Evolutionary conservation across 768 basidiomycete species (phyloP).

Genomic region (Lentinus tigrinus): DNA sequence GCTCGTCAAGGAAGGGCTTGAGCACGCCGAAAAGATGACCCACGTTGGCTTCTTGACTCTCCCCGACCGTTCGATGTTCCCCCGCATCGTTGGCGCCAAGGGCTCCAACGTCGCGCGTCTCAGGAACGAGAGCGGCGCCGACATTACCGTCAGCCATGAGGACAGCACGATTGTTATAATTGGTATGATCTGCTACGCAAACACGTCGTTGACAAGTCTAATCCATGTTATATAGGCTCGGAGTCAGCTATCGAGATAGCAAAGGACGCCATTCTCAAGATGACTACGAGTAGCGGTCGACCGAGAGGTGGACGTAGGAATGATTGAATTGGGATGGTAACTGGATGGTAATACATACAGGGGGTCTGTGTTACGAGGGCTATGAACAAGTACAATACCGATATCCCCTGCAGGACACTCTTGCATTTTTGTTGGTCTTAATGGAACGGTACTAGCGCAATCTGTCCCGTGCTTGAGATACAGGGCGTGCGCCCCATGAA

Average conservation of each 20-base stretch:
- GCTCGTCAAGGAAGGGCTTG: constrained; percentile 65
- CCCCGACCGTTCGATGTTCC: constrained; percentile 81
- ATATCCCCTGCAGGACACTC: too few species aligned
- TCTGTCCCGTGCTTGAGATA: too few species aligned
- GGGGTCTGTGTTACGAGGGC: too few species aligned
- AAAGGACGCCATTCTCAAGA: constrained; percentile 72
- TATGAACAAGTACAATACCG: too few species aligned
- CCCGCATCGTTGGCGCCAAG: constrained; percentile 89
- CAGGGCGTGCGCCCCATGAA: too few species aligned
- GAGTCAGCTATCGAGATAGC: constrained; percentile 68
- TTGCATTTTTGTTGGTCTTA: too few species aligned
- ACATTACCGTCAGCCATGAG: constrained; percentile 88
- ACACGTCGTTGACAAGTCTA: neutral
- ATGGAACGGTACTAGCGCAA: too few species aligned
- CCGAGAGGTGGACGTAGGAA: constrained; percentile 23
- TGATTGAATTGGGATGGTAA: constrained; percentile 3
- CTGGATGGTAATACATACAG: too few species aligned
- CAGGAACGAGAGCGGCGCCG: constrained; percentile 85
- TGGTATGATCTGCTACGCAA: constrained; percentile 47
- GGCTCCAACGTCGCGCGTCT: constrained; percentile 88
- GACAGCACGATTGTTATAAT: constrained; percentile 85
- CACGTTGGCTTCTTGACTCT: constrained; percentile 86
- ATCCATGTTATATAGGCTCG: constrained; percentile 46
- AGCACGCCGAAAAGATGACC: constrained; percentile 67
- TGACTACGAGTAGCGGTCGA: constrained; percentile 30